A percentile compares a stretch with the other conserved stretches of the same genome.
Evolutionary conservation across 148 eudicot genomes (phyloP).

Genomic region (Arbutus unedo): DNA sequence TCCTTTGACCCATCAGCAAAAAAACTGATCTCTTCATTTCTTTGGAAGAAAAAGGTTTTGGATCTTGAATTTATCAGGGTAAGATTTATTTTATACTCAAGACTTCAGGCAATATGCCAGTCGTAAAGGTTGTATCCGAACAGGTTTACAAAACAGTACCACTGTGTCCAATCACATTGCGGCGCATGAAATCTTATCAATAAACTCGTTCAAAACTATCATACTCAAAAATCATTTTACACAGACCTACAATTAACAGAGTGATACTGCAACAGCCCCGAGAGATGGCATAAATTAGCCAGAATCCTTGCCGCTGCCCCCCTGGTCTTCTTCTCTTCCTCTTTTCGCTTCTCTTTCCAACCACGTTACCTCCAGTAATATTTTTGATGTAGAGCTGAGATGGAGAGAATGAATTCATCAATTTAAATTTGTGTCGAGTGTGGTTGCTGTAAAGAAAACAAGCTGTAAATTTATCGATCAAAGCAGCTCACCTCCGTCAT

Average conservation of each 20-base stretch:
- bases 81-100: background rate
- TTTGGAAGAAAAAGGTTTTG: background rate
- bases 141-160: background rate
- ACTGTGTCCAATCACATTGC: background rate
- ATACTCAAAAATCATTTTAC: background rate
- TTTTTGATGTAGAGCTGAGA: background rate
- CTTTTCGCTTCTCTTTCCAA: background rate
- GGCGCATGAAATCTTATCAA: too few relatives aligned
- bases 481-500: background rate
- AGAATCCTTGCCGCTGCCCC: background rate
- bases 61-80: background rate
- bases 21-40: conserved; percentile 1
- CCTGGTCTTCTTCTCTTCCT: too few relatives aligned
- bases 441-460: background rate
- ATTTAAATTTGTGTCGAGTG: background rate
- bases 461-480: background rate
- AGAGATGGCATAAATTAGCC: background rate
- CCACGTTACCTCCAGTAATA: conserved; percentile 3
- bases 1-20: background rate
- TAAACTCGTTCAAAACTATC: background rate
- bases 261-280: background rate
- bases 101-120: background rate
- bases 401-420: background rate
- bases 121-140: background rate
- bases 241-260: background rate